Evolutionary conservation across 768 basidiomycete genomes (phyloP), one percentile per base, ranked within the genome.

Genomic region (Serendipita indica): DNA sequence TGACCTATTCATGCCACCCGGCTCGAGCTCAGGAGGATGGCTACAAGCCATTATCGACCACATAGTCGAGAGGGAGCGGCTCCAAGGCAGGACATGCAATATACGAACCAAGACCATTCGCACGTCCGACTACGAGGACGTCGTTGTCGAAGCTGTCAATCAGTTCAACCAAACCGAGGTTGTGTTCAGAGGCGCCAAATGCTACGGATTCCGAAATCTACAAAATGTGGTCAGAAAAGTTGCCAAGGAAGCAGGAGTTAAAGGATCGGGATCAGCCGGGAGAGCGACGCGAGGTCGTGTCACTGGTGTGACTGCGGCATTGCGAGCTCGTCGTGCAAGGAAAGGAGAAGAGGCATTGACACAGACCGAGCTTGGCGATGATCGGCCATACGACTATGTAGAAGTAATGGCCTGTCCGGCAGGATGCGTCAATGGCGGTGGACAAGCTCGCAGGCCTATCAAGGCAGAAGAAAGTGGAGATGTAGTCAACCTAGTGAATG

Each of bases 351-450:
- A 63, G 59, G 30, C 60, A 63, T 65, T 37, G 2, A 34, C 54
- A 4, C 67, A 64, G 43, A 72, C 69, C 10, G 66, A 66, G 37
- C 20, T 14, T 34, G 59, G 39, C 33, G 75, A 77, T 57, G 68
- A 74, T 57, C 72, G 69, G 61, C 73, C 75, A 39, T 89, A 89
- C 68, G 90, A 94, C 72, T 96, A 91, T 69, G 83, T 94, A 37
- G 92, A 96, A 67, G 91, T 99, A 62, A 98, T 99, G 96, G 96
- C 96, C 33, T 99, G 96, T 73, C 96, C 96, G 0, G 83, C 86
- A 0, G 96, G 96, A 16, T 98, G 96, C 69, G 89, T 96, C 39
- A 97, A 97, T 68, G 96, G 96, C 5, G 96, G 94, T 20, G 96
- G 96, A 3, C 96, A 98, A 73, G 69, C 85, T 58, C 63, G 64